Percentiles rank a stretch among this genome's conserved stretches.
These are phyloP conservation scores for Arthrobotrys conoides DNA, from an alignment of 2,329 filamentous ascomycete species.

Conservation along the genomic window DNA sequence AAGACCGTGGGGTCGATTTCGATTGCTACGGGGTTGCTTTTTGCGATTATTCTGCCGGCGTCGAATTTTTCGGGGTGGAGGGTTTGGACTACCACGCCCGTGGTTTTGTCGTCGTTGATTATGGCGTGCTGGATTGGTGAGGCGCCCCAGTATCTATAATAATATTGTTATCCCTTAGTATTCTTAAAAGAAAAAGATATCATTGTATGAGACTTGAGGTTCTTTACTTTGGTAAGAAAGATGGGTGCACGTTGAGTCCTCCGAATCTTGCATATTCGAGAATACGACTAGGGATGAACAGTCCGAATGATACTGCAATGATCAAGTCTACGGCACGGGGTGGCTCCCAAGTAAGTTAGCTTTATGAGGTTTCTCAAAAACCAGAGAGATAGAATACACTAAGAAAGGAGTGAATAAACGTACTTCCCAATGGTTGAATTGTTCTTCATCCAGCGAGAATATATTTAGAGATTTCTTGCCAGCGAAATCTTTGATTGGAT, in stretches of 20 bases:
- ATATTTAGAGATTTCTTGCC: slow-evolving; percentile 75
- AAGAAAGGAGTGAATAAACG: slow-evolving; percentile 64
- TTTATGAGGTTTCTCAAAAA: too few relatives aligned
- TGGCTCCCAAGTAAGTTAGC: slow-evolving; percentile 31
- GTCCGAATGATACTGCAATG: slow-evolving; percentile 92
- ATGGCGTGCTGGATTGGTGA: slow-evolving; percentile 90
- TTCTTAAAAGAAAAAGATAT: not conserved
- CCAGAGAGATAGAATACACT: not conserved
- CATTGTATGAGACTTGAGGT: not conserved
- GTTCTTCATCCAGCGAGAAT: slow-evolving; percentile 78
- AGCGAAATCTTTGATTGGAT: slow-evolving; percentile 80
- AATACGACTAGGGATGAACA: slow-evolving; percentile 85
- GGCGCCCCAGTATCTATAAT: slow-evolving; percentile 79
- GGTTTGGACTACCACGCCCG: slow-evolving; percentile 89
- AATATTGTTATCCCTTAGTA: not conserved
- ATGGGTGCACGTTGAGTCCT: slow-evolving; percentile 94
- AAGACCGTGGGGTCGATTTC: slow-evolving; percentile 65
- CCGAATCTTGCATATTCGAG: slow-evolving; percentile 81
- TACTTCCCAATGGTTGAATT: slow-evolving; percentile 84
- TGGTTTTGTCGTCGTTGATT: slow-evolving; percentile 73
- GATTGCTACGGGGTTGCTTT: slow-evolving; percentile 68
- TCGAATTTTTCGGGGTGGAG: slow-evolving; percentile 84
- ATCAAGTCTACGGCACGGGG: slow-evolving; percentile 77
- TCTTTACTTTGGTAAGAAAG: slow-evolving; percentile 82
- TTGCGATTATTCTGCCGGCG: slow-evolving; percentile 80